phyloP scores from a whole-genome alignment of 768 basidiomycete species.

The Leccinum rimulosum region DNA sequence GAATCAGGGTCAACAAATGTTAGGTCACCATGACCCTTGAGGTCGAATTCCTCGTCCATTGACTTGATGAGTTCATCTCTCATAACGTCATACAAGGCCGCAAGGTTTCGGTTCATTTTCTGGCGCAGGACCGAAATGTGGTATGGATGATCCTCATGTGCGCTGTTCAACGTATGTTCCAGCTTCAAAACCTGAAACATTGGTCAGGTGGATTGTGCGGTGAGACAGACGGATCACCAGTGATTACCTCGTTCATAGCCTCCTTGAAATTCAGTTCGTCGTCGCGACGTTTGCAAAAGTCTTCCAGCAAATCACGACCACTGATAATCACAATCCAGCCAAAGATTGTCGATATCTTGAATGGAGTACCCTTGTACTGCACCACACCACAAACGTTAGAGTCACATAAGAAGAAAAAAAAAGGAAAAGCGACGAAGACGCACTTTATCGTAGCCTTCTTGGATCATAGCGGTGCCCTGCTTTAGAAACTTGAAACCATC shows the following conservation, averaged over 20 bases:
- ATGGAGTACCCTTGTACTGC: too few species aligned
- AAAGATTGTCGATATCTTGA: slow-evolving; percentile 21
- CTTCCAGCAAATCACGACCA: slow-evolving; percentile 35
- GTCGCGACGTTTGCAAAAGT: slow-evolving; percentile 41
- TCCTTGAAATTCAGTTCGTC: slow-evolving; percentile 35
- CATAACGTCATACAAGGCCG: slow-evolving; percentile 37
- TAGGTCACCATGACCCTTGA: slow-evolving; percentile 16
- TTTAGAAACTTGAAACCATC: too few species aligned
- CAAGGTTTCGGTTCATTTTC: slow-evolving; percentile 38
- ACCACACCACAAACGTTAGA: too few species aligned
- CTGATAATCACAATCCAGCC: slow-evolving; percentile 42
- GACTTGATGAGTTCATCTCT: slow-evolving; percentile 41
- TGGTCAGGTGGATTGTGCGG: background rate
- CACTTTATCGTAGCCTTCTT: too few species aligned
- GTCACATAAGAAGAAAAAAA: too few species aligned
- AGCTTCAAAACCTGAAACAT: slow-evolving; percentile 34
- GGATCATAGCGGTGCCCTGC: too few species aligned
- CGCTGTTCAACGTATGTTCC: slow-evolving; percentile 36
- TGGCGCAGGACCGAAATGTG: slow-evolving; percentile 31
- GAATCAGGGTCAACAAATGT: background rate
- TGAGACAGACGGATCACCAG: background rate
- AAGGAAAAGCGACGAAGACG: too few species aligned
- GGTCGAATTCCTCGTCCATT: slow-evolving; percentile 37
- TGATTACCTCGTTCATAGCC: slow-evolving; percentile 12
- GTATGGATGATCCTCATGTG: slow-evolving; percentile 30